These are phyloP conservation scores for Sesbania bispinosa DNA, from an alignment of 306 rosid genomes.

Conservation along the genomic window DNA sequence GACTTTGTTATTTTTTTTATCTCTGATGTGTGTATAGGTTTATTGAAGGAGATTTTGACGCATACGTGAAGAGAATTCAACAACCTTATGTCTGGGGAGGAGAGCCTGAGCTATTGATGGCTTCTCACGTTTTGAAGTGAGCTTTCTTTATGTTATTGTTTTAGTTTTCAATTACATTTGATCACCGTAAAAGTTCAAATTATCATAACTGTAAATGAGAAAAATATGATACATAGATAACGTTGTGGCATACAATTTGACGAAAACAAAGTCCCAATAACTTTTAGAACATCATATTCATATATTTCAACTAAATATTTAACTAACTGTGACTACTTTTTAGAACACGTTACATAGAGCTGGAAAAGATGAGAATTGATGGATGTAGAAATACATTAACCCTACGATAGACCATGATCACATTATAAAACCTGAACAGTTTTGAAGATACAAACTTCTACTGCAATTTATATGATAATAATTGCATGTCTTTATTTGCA, in stretches of 20 bases:
- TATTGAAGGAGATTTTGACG: conserved; percentile 87
- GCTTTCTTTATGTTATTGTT: conserved; percentile 16
- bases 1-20: not conserved
- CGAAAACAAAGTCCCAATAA: not conserved
- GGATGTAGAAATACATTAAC: not conserved
- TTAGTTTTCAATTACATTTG: not conserved
- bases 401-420: not conserved
- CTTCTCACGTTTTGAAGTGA: conserved; percentile 89
- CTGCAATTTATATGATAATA: not conserved
- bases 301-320: not conserved
- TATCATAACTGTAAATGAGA: not conserved
- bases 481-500: not conserved
- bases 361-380: not conserved
- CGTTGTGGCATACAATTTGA: not conserved
- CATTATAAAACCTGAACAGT: not conserved
- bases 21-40: conserved; percentile 44
- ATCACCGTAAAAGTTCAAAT: not conserved
- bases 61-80: conserved; percentile 66
- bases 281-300: not conserved
- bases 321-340: not conserved
- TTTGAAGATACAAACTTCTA: not conserved
- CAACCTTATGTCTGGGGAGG: conserved; percentile 91
- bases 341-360: not conserved
- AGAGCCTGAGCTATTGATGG: conserved; percentile 92
- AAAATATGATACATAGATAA: not conserved